Conservation (phyloP, 257 asterid genomes). For the Anisodus tanguticus region DNA sequence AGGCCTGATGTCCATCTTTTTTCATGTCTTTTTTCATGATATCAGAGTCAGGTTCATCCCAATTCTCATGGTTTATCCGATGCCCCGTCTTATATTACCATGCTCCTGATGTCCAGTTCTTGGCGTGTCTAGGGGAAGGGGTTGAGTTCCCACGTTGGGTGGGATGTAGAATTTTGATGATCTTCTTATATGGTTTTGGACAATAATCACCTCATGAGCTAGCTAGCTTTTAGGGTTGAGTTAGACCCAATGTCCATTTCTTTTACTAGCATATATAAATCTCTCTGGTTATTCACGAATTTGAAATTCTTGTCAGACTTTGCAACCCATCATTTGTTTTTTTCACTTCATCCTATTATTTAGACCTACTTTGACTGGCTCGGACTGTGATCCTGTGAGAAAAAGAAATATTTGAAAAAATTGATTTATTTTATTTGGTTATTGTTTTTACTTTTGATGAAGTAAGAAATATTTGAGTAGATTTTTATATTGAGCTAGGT, state of each 20-base stretch:
- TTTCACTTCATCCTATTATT: not conserved
- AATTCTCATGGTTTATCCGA: not conserved
- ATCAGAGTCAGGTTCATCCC: not conserved
- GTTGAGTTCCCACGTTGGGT: not conserved
- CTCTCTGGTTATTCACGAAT: not conserved
- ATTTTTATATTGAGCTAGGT: not conserved
- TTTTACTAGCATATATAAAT: not conserved
- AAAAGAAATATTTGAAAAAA: not conserved
- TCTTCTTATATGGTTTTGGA: not conserved
- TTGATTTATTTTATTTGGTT: not conserved
- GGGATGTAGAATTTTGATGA: not conserved
- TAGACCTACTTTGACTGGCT: not conserved
- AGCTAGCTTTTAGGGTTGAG: not conserved
- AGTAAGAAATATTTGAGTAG: not conserved
- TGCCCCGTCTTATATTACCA: too few relatives aligned
- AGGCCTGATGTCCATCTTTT: not conserved
- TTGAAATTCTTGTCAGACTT: not conserved
- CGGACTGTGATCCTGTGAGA: not conserved
- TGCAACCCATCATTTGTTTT: not conserved
- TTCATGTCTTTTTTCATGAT: too few relatives aligned
- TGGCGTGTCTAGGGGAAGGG: not conserved
- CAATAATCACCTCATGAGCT: not conserved
- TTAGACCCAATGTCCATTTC: not conserved
- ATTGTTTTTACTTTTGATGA: not conserved
- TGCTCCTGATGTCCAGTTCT: not conserved